Base-by-base conservation (phyloP, 1,284 basidiomycete genomes). In the Ganoderma resinaceum region DNA sequence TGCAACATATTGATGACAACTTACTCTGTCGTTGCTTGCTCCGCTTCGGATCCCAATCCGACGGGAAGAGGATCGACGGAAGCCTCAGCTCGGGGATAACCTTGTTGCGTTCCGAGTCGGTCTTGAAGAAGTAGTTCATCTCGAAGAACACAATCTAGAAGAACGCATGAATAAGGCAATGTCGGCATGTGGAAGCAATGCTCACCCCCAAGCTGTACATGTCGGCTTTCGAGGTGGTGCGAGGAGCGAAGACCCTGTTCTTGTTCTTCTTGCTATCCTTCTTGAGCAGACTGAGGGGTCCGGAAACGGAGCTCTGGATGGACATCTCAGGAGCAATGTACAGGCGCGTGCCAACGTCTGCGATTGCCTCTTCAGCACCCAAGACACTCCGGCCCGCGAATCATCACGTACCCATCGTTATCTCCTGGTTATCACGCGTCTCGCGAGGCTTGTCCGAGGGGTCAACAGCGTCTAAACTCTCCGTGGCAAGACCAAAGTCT, bases 111-210 rank as follows among this genome's bases (percentile, higher is more conserved):
- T 99, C 97, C 65, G 95, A 89, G 2, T 89, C 91, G 0, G 97
- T 98, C n/a, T 87, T 85, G 81, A 98, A 97, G 26, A 79, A 76
- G 82, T 93, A 95, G 78, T 96, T 96, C 96, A 98, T 98, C 83
- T 99, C 97, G 77, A 99, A 99, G 81, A 98, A 97, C 35, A 98
- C 96, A 75, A 99, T 92, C 92, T 95, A 61, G 8, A 58, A 58
- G 55, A 40, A 20, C 1, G 4, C 14, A 9, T 53, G 8, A 49
- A 6, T 31, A 16, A 37, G 42, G 11, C 35, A 31, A 37, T 18
- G 0, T 7, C 9, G 46, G n/a, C 46, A 49, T 4, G 5, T 3
- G 6, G 12, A 12, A n/a, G 11, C 66, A 20, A 8, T 23, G 37
- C 40, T 62, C 77, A 94, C 92, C 42, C 95, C 97, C 6, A 98